phyloP scores from a whole-genome alignment of 2,329 filamentous ascomycete genomes.

The Botrytis elliptica region DNA sequence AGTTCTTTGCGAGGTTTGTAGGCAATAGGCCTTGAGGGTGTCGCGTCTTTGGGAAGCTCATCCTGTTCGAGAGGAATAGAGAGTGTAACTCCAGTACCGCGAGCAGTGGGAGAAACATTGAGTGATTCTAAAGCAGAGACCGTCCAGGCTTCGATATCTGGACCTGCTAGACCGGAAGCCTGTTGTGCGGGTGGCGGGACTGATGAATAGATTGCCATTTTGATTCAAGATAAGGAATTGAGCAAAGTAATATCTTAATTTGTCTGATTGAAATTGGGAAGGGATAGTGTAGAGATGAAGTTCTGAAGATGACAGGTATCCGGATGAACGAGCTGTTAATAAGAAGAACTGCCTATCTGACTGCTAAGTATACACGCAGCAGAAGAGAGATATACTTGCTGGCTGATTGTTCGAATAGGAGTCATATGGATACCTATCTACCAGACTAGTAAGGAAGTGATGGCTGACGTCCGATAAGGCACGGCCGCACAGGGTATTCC shows the following conservation, averaged over 20 bases:
- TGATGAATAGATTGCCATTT: slow-evolving; percentile 54
- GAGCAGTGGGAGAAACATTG: slow-evolving; percentile 54
- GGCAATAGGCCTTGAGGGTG: slow-evolving; percentile 35
- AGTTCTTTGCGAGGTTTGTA: slow-evolving; percentile 37
- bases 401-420: neutral
- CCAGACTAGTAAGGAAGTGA: neutral
- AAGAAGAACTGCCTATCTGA: neutral
- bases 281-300: neutral
- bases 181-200: slow-evolving; percentile 50
- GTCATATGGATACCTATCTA: neutral
- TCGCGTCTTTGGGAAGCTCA: slow-evolving; percentile 28
- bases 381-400: neutral
- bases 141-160: slow-evolving; percentile 69
- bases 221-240: slow-evolving; percentile 22
- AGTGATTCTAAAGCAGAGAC: slow-evolving; percentile 56
- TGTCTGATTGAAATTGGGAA: neutral
- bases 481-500: neutral
- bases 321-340: neutral
- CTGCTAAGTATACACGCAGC: neutral
- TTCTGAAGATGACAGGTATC: slow-evolving; percentile 2
- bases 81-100: slow-evolving; percentile 62
- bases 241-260: neutral
- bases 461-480: neutral
- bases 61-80: slow-evolving; percentile 72
- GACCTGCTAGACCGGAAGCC: slow-evolving; percentile 35